Evolutionary conservation across 352 stramenopile genomes (phyloP), one percentile per base, ranked within the genome.

Genomic region (Pythium angustatum): DNA sequence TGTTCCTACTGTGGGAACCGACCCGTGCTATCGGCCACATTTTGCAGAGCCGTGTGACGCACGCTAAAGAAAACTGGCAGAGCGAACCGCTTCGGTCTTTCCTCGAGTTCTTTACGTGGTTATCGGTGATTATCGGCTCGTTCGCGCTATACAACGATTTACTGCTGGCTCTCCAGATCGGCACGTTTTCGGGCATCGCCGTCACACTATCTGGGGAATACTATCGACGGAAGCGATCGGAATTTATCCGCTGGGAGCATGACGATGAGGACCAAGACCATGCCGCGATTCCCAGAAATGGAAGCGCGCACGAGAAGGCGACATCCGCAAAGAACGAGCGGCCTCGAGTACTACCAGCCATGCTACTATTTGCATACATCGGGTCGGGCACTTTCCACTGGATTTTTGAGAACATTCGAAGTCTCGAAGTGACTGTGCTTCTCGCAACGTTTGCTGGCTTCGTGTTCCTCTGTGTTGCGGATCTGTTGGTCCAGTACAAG

Each of bases 361-460:
- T 95, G 78, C 64, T 93, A 6, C 64, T 95, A 40, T 93, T 95
- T 62, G 84, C 84, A 21, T 95, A 95, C 60, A 84, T 95, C 22
- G 87, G 87, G 2, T 92, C 86, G 17, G 83, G 86, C 31, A 94
- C 86, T 10, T 94, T 94, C 58, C 83, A 93, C 55, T 94, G 86
- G 86, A 95, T 95, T 30, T 95, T 90, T 51, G 87, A 95, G 55
- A 92, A 95, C 58, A 87, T 93, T 48, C 84, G 87, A 40, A 89
- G 84, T 40, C 69, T 95, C 17, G 87, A 95, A 67, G 83, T 95
- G 26, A 93, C 83, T 5, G 78, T 93, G 15, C 52, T 88, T 10
- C 66, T 95, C 11, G 87, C 84, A 2, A 89, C 87, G 0, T 76
- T 93, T 19, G 87, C 87, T 49, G 87, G 87, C 17, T 92, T 95